These are phyloP conservation scores for Tetradesmus obliquus DNA, from an alignment of 139 green algal genomes.

Conservation along the genomic window DNA sequence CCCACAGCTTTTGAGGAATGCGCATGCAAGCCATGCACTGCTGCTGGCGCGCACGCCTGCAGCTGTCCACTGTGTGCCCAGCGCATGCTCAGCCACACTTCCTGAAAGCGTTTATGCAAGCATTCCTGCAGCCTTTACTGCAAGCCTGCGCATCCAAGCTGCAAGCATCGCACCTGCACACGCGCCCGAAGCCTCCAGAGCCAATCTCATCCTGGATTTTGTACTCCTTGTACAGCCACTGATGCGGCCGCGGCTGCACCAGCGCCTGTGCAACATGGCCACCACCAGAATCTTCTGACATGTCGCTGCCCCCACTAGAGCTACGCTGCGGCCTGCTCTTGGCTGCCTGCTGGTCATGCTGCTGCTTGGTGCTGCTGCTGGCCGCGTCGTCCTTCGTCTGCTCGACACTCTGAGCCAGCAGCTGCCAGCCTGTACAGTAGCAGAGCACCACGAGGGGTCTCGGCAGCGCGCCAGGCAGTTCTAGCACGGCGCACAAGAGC, in stretches of 20 bases:
- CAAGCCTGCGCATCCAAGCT: not conserved
- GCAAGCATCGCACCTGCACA: conserved; percentile 38
- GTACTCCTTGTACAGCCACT: conserved; percentile 54
- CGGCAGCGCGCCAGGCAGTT: not conserved
- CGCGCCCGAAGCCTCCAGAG: conserved; percentile 65
- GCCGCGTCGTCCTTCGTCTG: not conserved
- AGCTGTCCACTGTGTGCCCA: not conserved
- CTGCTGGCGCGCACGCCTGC: not conserved
- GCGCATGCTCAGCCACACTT: no score
- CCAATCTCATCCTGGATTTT: conserved; percentile 64
- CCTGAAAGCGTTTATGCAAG: not conserved
- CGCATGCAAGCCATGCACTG: not conserved
- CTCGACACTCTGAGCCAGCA: conserved; percentile 32
- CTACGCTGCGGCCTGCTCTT: not conserved
- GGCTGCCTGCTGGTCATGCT: not conserved
- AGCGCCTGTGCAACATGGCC: not conserved
- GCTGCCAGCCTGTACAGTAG: conserved; percentile 35
- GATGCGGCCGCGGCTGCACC: conserved; percentile 34
- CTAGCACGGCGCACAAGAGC: not conserved
- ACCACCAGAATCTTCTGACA: conserved; percentile 29
- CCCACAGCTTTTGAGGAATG: not conserved
- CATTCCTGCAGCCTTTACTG: not conserved
- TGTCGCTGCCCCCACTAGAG: not conserved
- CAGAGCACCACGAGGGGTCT: not conserved
- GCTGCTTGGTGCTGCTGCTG: not conserved